A percentile compares a stretch with the other conserved stretches of the same genome.
Evolutionary conservation across 371 early-diverging fungal species (phyloP).

Genomic region (Mortierella polycephala): DNA sequence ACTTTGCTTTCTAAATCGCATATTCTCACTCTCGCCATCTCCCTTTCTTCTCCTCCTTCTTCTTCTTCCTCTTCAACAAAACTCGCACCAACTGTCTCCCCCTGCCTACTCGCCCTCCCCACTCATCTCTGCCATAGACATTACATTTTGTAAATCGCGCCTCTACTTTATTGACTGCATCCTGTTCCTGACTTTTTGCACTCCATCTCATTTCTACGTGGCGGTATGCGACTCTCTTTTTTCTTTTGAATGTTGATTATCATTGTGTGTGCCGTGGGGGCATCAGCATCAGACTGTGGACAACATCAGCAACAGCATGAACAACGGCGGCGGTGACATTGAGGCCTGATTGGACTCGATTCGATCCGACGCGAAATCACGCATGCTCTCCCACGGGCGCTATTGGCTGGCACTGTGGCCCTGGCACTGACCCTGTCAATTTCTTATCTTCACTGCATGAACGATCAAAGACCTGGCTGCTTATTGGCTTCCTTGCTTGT

Average conservation of each 20-base stretch:
- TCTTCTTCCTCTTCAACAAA: background rate
- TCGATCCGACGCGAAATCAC: slow-evolving; percentile 8
- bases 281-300: too few relatives aligned
- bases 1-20: background rate
- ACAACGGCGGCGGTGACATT: too few relatives aligned
- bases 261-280: too few relatives aligned
- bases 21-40: background rate
- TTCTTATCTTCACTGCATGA: background rate
- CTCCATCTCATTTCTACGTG: too few relatives aligned
- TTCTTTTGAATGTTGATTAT: too few relatives aligned
- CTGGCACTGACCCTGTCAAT: slow-evolving; percentile 11
- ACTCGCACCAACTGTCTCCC: background rate
- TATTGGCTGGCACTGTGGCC: slow-evolving; percentile 21
- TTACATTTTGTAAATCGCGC: too few relatives aligned
- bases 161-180: too few relatives aligned
- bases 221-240: too few relatives aligned
- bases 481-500: too few relatives aligned
- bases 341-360: background rate
- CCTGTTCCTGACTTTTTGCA: too few relatives aligned
- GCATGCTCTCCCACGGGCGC: slow-evolving; percentile 43
- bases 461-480: too few relatives aligned
- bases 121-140: background rate
- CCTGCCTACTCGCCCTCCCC: background rate
- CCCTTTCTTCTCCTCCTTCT: slow-evolving; percentile 1
- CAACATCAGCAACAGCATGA: too few relatives aligned